Evolutionary conservation across 371 early-diverging fungal genomes (phyloP), one percentile per base, ranked within the genome.

Genomic region (Parasitella parasitica): DNA sequence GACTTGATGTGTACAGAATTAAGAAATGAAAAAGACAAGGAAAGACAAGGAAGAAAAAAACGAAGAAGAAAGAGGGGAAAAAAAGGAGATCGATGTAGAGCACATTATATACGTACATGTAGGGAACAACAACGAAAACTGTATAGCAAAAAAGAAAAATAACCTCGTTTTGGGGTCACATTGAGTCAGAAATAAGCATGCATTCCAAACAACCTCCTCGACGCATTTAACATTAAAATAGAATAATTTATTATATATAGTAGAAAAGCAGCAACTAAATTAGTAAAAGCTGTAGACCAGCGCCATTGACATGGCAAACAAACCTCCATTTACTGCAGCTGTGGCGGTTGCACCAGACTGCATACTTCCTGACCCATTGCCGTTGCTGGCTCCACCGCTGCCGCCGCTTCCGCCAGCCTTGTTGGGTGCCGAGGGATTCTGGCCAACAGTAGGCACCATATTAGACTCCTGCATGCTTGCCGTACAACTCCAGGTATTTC

Each of bases 401-500:
- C 51, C 15, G 18, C 35, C n/a, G 24, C 59, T 32, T 22, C 52
- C 39, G 3, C 20, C 34, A 18, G 18, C 46, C 13, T 41, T 43
- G 11, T 51, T 51, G 18, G 61, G 32, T 0, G 22, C 11, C 2
- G 55, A 11, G 43, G 66, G 63, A 18, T 38, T 66, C 55, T 79
- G 76, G 20, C 76, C 76, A 15, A 79, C 64, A 1, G 80, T 79
- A 39, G 80, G 80, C 0, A 62, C 41, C 69, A 79, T 69, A 13
- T 70, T 58, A 4, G 54, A 60, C 36, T 68, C 68, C 18, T 74
- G 64, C 67, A 79, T 70, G 27, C 61, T 71, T n/a, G 80, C 67
- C 18, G 75, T 35, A 59, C 80, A 79, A 27, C 74, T 72, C 80
- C 80, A 79, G 24, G 65, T 64, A 28, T 55, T 70, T n/a, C 81